A percentile compares a stretch with the other conserved stretches of the same genome.
phyloP scores from a whole-genome alignment of 192 early-diverging fungal species.

The Backusella morwellensis region DNA sequence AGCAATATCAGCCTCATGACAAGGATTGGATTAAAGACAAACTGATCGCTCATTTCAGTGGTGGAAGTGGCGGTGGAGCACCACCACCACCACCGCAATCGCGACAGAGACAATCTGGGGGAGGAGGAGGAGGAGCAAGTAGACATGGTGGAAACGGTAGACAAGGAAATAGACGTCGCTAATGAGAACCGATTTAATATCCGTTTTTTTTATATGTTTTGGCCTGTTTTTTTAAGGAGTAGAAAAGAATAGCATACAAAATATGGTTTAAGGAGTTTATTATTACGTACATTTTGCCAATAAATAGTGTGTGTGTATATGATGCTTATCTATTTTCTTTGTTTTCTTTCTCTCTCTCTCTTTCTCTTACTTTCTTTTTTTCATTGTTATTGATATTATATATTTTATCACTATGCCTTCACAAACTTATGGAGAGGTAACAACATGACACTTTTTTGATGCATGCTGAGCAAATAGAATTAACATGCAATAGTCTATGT shows the following conservation, averaged over 20 bases:
- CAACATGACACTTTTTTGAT: no score
- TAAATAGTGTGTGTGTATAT: neutral
- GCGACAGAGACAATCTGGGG: neutral
- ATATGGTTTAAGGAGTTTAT: neutral
- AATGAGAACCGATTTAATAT: neutral
- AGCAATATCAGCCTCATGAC: slow-evolving; percentile 28
- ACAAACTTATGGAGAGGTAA: slow-evolving; percentile 6
- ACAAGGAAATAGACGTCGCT: neutral
- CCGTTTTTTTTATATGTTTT: neutral
- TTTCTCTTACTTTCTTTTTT: neutral
- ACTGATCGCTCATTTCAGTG: slow-evolving; percentile 23
- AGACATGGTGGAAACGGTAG: neutral
- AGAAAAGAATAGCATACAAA: neutral
- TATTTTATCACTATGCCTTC: slow-evolving; percentile 2
- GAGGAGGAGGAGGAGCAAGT: neutral
- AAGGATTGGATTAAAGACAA: slow-evolving; percentile 30
- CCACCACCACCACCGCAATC: neutral
- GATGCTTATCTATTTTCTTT: neutral
- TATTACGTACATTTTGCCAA: neutral
- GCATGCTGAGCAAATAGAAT: neutral
- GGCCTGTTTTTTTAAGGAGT: neutral
- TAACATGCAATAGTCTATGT: neutral
- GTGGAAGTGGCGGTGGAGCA: slow-evolving; percentile 3
- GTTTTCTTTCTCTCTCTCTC: neutral
- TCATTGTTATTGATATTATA: neutral